These are phyloP conservation scores for Diaporthe ilicicola DNA, from an alignment of 2,329 filamentous ascomycete species.

Conservation along the genomic window DNA sequence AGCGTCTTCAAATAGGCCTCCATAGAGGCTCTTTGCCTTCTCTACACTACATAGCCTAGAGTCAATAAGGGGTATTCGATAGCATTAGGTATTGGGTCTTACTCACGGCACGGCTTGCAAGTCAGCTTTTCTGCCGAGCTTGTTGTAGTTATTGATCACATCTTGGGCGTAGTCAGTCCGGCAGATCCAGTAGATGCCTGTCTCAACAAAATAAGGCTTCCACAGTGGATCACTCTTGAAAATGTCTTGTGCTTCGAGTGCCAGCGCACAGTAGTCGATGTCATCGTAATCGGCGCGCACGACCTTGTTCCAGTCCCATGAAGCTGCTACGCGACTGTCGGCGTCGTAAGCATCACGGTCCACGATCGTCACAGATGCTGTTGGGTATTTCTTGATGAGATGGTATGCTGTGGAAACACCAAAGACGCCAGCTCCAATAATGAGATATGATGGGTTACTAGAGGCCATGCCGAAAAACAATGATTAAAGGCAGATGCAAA, in stretches of 20 bases:
- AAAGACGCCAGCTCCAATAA: conserved; percentile 72
- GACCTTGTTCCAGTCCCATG: conserved; percentile 79
- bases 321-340: conserved; percentile 63
- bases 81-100: too few species aligned
- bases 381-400: conserved; percentile 59
- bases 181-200: conserved; percentile 66
- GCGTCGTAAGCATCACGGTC: conserved; percentile 64
- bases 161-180: conserved; percentile 58
- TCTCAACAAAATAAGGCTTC: conserved; percentile 65
- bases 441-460: conserved; percentile 54
- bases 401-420: conserved; percentile 73
- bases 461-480: background rate
- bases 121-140: conserved; percentile 50
- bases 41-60: conserved; percentile 40
- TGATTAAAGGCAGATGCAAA: background rate
- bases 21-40: conserved; percentile 59
- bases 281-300: conserved; percentile 75
- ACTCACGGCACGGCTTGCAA: conserved; percentile 51
- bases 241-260: conserved; percentile 70
- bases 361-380: conserved; percentile 62
- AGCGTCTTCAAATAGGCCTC: conserved; percentile 66
- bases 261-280: conserved; percentile 69
- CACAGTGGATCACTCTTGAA: conserved; percentile 67
- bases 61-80: background rate
- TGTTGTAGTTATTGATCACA: conserved; percentile 62